Percentiles rank a stretch among this genome's conserved stretches.
These are phyloP conservation scores for Quaeritorhiza haematococci DNA, from an alignment of 371 early-diverging fungal species.

Conservation along the genomic window DNA sequence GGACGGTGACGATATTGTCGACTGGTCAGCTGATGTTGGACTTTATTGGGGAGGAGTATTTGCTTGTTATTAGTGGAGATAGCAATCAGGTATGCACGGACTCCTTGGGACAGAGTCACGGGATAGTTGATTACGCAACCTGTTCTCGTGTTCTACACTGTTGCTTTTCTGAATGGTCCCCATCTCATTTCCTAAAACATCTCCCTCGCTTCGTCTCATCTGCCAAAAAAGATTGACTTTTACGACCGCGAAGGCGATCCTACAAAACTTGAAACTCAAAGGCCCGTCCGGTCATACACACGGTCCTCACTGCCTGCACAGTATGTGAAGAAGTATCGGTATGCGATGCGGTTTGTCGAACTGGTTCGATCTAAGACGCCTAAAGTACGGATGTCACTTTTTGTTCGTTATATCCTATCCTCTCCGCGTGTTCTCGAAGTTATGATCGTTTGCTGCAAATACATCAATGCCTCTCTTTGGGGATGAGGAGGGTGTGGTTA, in stretches of 20 bases:
- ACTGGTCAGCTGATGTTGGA: constrained; percentile 37
- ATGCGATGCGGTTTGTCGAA: constrained; percentile 41
- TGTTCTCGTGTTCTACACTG: not conserved
- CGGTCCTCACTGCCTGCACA: constrained; percentile 14
- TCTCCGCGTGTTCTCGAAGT: not conserved
- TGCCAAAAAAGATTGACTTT: constrained; percentile 16
- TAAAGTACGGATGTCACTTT: constrained; percentile 22
- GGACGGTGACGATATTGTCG: constrained; percentile 31
- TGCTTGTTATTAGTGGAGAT: constrained; percentile 34
- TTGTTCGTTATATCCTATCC: not conserved
- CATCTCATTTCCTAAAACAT: not conserved
- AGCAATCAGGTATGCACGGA: constrained; percentile 25
- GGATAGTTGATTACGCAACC: no score
- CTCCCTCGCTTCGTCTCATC: not conserved
- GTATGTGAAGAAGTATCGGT: constrained; percentile 30
- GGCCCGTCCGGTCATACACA: constrained; percentile 8
- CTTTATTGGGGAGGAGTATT: constrained; percentile 29
- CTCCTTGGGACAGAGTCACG: no score
- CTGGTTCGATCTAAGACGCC: constrained; percentile 48
- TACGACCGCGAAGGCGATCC: constrained; percentile 16
- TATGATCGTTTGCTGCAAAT: no score
- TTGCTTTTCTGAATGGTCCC: constrained; percentile 1
- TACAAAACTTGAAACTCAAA: not conserved
- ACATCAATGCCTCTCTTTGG: no score
- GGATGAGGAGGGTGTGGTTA: no score